A percentile compares a stretch with the other conserved stretches of the same genome.
phyloP scores from a whole-genome alignment of 1,284 basidiomycete genomes.

The Gymnopus androsaceus region DNA sequence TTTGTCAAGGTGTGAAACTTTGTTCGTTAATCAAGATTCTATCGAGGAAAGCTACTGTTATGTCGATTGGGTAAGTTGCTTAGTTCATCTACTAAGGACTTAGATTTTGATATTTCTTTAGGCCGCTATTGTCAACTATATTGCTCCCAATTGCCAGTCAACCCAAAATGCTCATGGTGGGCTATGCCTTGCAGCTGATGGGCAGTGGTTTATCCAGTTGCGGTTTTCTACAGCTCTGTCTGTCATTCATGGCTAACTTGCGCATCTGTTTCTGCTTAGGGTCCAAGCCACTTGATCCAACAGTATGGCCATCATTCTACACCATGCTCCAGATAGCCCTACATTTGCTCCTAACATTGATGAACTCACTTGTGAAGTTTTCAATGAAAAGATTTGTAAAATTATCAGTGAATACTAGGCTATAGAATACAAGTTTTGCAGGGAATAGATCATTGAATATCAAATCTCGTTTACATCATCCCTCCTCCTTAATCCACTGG shows the following conservation, averaged over 20 bases:
- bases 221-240: no score
- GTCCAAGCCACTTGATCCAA: no score
- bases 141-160: constrained; percentile 44
- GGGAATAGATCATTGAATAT: constrained; percentile 11
- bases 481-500: constrained; percentile 19
- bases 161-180: constrained; percentile 52
- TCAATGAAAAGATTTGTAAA: not conserved
- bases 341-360: no score
- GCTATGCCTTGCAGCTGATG: constrained; percentile 45
- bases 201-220: constrained; percentile 51
- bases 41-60: constrained; percentile 36
- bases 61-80: constrained; percentile 36
- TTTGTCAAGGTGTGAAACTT: constrained; percentile 41
- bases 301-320: no score
- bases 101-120: constrained; percentile 16
- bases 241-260: no score
- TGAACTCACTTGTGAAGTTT: not conserved
- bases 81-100: not conserved
- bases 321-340: no score
- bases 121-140: constrained; percentile 40
- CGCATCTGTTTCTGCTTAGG: no score
- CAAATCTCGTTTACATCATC: constrained; percentile 1
- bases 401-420: not conserved
- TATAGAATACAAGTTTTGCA: not conserved
- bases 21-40: constrained; percentile 42